phyloP scores from a whole-genome alignment of 495 filamentous ascomycete genomes.

The Penicillium ochrochloron region DNA sequence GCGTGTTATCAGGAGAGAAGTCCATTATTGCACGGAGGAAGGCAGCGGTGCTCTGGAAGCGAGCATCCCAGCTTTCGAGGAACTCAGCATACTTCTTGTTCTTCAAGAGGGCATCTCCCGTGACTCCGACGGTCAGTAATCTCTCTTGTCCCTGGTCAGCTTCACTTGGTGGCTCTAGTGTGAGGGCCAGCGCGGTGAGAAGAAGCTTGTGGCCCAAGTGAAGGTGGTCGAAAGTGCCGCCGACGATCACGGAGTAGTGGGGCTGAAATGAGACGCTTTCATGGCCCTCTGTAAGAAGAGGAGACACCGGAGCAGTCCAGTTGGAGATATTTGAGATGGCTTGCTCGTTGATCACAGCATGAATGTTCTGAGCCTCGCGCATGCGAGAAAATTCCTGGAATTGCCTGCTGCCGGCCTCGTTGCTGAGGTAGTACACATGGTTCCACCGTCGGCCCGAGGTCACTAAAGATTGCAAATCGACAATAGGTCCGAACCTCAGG shows the following conservation, averaged over 20 bases:
- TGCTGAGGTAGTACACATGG: conserved; percentile 67
- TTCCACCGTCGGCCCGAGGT: conserved; percentile 69
- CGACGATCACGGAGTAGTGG: conserved; percentile 73
- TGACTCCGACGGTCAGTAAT: conserved; percentile 78
- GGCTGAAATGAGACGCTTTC: conserved; percentile 15
- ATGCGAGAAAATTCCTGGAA: conserved; percentile 32
- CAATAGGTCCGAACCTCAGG: conserved; percentile 60
- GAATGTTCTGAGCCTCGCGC: conserved; percentile 16
- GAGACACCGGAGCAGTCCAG: conserved; percentile 29
- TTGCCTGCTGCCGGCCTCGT: conserved; percentile 56
- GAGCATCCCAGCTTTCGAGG: conserved; percentile 76
- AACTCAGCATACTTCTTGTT: conserved; percentile 87
- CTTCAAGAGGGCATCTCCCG: conserved; percentile 79
- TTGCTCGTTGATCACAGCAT: conserved; percentile 23
- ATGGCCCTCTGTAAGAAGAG: conserved; percentile 32
- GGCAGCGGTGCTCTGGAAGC: conserved; percentile 65
- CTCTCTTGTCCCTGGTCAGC: conserved; percentile 42
- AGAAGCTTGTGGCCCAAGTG: conserved; percentile 96
- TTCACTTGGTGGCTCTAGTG: conserved; percentile 55
- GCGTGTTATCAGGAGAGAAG: conserved; percentile 41
- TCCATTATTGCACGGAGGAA: conserved; percentile 77
- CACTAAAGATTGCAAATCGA: conserved; percentile 70
- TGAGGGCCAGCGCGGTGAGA: conserved; percentile 79
- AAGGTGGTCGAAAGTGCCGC: conserved; percentile 95
- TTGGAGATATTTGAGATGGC: conserved; percentile 38